A percentile compares a stretch with the other conserved stretches of the same genome.
Evolutionary conservation across 352 stramenopile species (phyloP).

Genomic region (Pseudoperonospora humuli): DNA sequence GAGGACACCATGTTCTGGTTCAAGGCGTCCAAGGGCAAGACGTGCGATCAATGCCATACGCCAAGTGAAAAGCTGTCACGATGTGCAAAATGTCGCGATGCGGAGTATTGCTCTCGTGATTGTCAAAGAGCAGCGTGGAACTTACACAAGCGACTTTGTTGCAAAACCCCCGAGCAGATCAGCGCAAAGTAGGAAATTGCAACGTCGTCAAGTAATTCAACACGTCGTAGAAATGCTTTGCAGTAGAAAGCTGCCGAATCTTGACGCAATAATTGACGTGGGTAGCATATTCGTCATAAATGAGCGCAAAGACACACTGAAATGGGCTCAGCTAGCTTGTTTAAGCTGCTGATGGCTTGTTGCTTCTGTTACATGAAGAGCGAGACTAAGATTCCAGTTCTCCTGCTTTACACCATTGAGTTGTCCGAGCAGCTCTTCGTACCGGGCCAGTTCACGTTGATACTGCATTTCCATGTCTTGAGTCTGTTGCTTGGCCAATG

Average conservation of each 20-base stretch:
- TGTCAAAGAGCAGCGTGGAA: constrained; percentile 76
- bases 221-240: too few relatives aligned
- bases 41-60: constrained; percentile 58
- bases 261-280: too few relatives aligned
- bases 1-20: constrained; percentile 69
- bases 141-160: constrained; percentile 69
- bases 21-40: constrained; percentile 41
- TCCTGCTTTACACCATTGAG: constrained; percentile 56
- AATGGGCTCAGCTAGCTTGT: constrained; percentile 4
- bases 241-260: too few relatives aligned
- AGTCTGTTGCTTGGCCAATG: constrained; percentile 43
- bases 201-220: constrained; percentile 5
- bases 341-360: constrained; percentile 16
- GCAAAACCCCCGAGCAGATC: constrained; percentile 48
- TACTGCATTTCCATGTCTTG: constrained; percentile 27
- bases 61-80: constrained; percentile 43
- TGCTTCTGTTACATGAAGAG: constrained; percentile 51
- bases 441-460: constrained; percentile 27
- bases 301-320: not conserved
- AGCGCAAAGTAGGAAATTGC: constrained; percentile 11
- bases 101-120: constrained; percentile 74
- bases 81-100: constrained; percentile 59
- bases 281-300: too few relatives aligned
- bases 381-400: constrained; percentile 61
- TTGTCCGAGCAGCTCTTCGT: constrained; percentile 42